Evolutionary conservation across 2,329 filamentous ascomycete genomes (phyloP).

Genomic region (Arachnopeziza araneosa): DNA sequence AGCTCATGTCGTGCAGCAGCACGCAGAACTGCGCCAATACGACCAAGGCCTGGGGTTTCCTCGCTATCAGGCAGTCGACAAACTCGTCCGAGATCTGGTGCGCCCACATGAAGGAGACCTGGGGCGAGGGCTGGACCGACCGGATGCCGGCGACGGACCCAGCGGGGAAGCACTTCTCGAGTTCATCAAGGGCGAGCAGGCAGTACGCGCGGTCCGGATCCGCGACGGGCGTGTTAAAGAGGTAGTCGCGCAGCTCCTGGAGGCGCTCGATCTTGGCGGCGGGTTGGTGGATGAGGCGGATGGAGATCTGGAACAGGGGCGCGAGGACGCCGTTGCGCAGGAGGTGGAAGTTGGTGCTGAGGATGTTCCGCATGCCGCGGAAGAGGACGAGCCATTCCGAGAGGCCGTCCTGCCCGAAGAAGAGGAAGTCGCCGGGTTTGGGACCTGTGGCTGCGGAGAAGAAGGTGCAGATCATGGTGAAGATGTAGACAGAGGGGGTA

Average conservation of each 20-base stretch:
- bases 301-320: slow-evolving; percentile 14
- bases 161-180: slow-evolving; percentile 6
- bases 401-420: slow-evolving; percentile 29
- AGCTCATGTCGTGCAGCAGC: slow-evolving; percentile 28
- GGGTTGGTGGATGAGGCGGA: slow-evolving; percentile 8
- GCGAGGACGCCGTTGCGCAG: slow-evolving; percentile 16
- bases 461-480: slow-evolving; percentile 32
- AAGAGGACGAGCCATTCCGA: slow-evolving; percentile 34
- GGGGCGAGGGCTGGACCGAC: slow-evolving; percentile 3
- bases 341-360: slow-evolving; percentile 24
- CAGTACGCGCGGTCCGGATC: slow-evolving; percentile 9
- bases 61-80: slow-evolving; percentile 24
- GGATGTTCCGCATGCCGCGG: slow-evolving; percentile 30
- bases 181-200: slow-evolving; percentile 2
- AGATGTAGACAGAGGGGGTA: slow-evolving; percentile 33
- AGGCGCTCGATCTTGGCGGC: slow-evolving; percentile 9
- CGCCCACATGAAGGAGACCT: neutral
- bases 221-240: neutral
- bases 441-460: slow-evolving; percentile 33
- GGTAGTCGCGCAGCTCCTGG: slow-evolving; percentile 3
- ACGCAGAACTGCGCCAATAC: slow-evolving; percentile 32
- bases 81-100: slow-evolving; percentile 15
- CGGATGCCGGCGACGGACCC: neutral
- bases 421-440: slow-evolving; percentile 30
- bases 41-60: slow-evolving; percentile 15